A percentile compares a stretch with the other conserved stretches of the same genome.
Conservation (phyloP, 129 eudicot genomes). For the Lactuca saligna region DNA sequence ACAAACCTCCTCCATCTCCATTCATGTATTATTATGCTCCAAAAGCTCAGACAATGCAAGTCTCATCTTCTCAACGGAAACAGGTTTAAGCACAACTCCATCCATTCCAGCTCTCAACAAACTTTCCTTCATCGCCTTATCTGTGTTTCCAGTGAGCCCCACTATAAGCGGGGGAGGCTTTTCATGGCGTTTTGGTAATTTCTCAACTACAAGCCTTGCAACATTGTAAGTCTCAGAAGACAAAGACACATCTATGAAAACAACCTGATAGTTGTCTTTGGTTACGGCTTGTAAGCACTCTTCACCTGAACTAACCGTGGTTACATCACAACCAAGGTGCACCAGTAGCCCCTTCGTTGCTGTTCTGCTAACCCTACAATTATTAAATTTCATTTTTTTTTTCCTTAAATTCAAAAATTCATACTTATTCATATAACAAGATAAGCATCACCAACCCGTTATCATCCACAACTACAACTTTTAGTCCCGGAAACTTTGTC, state of each 20-base stretch:
- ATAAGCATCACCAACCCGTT: conserved; percentile 58
- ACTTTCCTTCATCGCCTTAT: conserved; percentile 51
- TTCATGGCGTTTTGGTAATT: conserved; percentile 52
- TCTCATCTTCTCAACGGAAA: conserved; percentile 89
- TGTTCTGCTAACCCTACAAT: conserved; percentile 69
- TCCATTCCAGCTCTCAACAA: conserved; percentile 79
- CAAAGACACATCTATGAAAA: conserved; percentile 55
- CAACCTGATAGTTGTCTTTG: conserved; percentile 60
- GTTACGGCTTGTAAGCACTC: conserved; percentile 66
- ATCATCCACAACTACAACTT: conserved; percentile 78
- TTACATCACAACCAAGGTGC: conserved; percentile 86
- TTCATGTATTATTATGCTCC: conserved; percentile 43
- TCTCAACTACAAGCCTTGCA: conserved; percentile 58
- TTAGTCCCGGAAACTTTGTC: conserved; percentile 63
- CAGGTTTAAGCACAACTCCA: conserved; percentile 72
- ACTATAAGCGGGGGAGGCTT: conserved; percentile 50
- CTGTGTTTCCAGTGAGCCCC: conserved; percentile 65
- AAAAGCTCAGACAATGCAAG: conserved; percentile 59
- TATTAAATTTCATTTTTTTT: not conserved
- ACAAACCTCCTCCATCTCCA: not conserved
- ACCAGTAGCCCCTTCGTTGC: conserved; percentile 74
- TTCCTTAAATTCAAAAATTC: not conserved
- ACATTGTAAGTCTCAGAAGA: conserved; percentile 57
- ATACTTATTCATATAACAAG: not conserved
- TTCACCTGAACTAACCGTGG: conserved; percentile 60